phyloP scores from a whole-genome alignment of 148 eudicot genomes.

The Rhododendron ovatum region DNA sequence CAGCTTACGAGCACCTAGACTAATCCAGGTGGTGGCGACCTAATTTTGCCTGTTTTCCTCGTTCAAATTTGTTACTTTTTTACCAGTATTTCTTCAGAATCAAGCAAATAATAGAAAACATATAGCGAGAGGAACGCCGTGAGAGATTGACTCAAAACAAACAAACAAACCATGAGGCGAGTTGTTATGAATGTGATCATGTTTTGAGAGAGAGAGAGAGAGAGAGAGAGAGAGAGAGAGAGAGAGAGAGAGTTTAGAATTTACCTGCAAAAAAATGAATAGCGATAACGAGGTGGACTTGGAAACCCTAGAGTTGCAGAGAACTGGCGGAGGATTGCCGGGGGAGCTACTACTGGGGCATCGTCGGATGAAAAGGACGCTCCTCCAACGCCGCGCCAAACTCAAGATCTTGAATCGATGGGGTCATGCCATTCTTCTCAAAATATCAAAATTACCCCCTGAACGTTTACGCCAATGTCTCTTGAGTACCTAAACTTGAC shows the following conservation, averaged over 20 bases:
- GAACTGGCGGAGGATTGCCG: background rate
- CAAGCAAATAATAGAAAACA: background rate
- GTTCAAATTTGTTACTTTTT: background rate
- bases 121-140: background rate
- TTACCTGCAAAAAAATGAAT: background rate
- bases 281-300: background rate
- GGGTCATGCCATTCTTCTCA: background rate
- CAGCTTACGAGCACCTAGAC: too few species aligned
- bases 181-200: background rate
- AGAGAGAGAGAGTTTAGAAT: background rate
- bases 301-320: slow-evolving; percentile 8
- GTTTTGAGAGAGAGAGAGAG: background rate
- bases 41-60: background rate
- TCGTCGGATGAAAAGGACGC: background rate
- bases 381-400: background rate
- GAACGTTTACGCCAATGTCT: too few species aligned
- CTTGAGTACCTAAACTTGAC: too few species aligned
- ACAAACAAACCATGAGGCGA: background rate
- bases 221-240: too few species aligned
- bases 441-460: too few species aligned
- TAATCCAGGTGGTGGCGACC: background rate
- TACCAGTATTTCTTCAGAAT: background rate
- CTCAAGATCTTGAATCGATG: background rate
- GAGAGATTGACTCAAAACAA: background rate
- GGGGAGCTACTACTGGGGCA: background rate